These are phyloP conservation scores for Neurospora sp. DNA, from an alignment of 495 filamentous ascomycete genomes.

Conservation along the genomic window DNA sequence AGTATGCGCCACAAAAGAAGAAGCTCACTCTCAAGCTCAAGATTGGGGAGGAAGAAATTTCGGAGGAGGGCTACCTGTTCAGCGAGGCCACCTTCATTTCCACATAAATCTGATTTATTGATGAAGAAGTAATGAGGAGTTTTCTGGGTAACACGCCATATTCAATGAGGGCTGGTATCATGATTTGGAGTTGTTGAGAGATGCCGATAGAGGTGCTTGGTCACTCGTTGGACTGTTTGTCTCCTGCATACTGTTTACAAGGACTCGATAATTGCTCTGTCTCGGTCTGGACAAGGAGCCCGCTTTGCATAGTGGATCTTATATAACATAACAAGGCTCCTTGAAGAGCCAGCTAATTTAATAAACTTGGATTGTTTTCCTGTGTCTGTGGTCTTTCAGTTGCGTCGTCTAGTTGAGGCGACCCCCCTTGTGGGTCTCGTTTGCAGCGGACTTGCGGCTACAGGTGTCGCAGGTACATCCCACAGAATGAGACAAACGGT, in stretches of 20 bases:
- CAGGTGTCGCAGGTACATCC: no score
- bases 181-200: conserved; percentile 9
- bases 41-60: conserved; percentile 62
- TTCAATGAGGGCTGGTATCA: not conserved
- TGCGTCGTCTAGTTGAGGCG: no score
- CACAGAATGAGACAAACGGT: no score
- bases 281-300: not conserved
- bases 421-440: no score
- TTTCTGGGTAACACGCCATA: conserved; percentile 3
- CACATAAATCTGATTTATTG: conserved; percentile 9
- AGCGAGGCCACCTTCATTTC: conserved; percentile 91
- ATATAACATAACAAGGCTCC: not conserved
- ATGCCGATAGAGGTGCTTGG: not conserved
- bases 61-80: conserved; percentile 70
- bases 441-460: no score
- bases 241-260: conserved; percentile 1
- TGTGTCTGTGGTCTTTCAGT: not conserved
- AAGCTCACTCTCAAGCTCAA: conserved; percentile 67
- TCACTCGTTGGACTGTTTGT: conserved; percentile 2
- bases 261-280: conserved; percentile 1
- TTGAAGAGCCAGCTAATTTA: not conserved
- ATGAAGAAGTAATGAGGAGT: not conserved
- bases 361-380: not conserved
- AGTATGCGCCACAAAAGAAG: conserved; percentile 53
- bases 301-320: not conserved